Evolutionary conservation across 768 basidiomycete genomes (phyloP).

Genomic region (Termitomyces sp.): DNA sequence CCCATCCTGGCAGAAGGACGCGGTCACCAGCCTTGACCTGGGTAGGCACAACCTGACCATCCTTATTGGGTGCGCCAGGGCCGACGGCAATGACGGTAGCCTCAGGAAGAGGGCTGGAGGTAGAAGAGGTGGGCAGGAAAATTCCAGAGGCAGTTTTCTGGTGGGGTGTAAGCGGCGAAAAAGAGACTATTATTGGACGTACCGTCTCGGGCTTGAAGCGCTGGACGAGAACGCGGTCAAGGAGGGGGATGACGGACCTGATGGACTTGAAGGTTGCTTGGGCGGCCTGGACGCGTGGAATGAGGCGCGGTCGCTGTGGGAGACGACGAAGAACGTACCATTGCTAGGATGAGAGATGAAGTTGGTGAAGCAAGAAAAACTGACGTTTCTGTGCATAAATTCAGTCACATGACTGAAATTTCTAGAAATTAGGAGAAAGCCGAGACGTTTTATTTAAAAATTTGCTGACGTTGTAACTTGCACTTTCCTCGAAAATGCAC

Average conservation of each 20-base stretch:
- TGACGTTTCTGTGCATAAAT: slow-evolving; percentile 9
- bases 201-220: slow-evolving; percentile 96
- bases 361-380: slow-evolving; percentile 4
- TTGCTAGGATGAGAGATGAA: slow-evolving; percentile 1
- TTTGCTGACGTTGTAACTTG: slow-evolving; percentile 4
- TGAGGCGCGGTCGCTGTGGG: background rate
- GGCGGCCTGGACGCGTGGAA: slow-evolving; percentile 45
- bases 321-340: slow-evolving; percentile 6
- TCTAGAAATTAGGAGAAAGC: slow-evolving; percentile 14
- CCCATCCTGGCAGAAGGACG: slow-evolving; percentile 94
- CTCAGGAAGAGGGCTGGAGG: slow-evolving; percentile 84
- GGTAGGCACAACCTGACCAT: slow-evolving; percentile 69
- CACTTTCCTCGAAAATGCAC: slow-evolving; percentile 51
- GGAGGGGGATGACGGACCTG: slow-evolving; percentile 81
- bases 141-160: slow-evolving; percentile 98
- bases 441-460: slow-evolving; percentile 7
- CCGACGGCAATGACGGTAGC: slow-evolving; percentile 95
- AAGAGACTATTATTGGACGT: slow-evolving; percentile 21
- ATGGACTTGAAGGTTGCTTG: slow-evolving; percentile 96
- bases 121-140: slow-evolving; percentile 90
- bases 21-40: slow-evolving; percentile 85
- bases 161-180: background rate
- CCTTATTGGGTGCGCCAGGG: slow-evolving; percentile 88
- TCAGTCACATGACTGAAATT: slow-evolving; percentile 10
- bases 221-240: slow-evolving; percentile 97